Percentiles rank a stretch among this genome's conserved stretches.
These are phyloP conservation scores for Nakaseomyces kungkrabaensis DNA, from an alignment of 1,139 yeast genomes.

Conservation along the genomic window DNA sequence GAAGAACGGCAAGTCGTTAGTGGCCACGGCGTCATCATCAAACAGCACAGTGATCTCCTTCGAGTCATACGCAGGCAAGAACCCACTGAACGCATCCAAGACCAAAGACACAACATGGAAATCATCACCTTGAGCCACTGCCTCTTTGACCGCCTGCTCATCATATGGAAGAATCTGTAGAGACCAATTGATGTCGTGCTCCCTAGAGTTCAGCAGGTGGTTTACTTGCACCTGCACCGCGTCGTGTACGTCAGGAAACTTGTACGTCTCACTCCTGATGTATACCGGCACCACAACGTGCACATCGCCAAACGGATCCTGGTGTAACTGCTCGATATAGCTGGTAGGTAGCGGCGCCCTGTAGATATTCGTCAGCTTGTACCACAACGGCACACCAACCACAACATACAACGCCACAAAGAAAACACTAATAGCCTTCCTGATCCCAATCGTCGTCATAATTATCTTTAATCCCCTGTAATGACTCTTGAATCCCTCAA, in stretches of 20 bases:
- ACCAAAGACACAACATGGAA: constrained; percentile 23
- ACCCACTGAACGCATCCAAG: constrained; percentile 21
- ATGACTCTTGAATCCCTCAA: too few relatives aligned
- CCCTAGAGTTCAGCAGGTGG: constrained; percentile 14
- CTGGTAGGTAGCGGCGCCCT: constrained; percentile 63
- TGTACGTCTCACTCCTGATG: constrained; percentile 31
- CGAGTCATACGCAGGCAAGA: constrained; percentile 22
- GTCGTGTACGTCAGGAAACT: constrained; percentile 37
- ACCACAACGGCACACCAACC: constrained; percentile 73
- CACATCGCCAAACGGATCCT: constrained; percentile 23
- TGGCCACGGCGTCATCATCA: constrained; percentile 39
- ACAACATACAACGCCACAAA: constrained; percentile 34
- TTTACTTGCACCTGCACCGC: constrained; percentile 36
- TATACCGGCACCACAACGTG: constrained; percentile 40
- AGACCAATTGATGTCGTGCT: constrained; percentile 24
- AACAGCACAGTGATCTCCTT: constrained; percentile 41
- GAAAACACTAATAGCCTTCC: constrained; percentile 20
- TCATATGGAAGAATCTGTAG: constrained; percentile 22
- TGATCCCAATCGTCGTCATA: constrained; percentile 8
- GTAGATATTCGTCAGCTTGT: constrained; percentile 57
- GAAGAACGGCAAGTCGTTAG: constrained; percentile 52
- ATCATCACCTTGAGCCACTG: constrained; percentile 9
- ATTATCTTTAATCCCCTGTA: not conserved
- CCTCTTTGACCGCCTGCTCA: constrained; percentile 8
- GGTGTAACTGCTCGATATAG: constrained; percentile 38